These are phyloP conservation scores for Oenanthe javanica DNA, from an alignment of 140 eudicot species.

Conservation along the genomic window DNA sequence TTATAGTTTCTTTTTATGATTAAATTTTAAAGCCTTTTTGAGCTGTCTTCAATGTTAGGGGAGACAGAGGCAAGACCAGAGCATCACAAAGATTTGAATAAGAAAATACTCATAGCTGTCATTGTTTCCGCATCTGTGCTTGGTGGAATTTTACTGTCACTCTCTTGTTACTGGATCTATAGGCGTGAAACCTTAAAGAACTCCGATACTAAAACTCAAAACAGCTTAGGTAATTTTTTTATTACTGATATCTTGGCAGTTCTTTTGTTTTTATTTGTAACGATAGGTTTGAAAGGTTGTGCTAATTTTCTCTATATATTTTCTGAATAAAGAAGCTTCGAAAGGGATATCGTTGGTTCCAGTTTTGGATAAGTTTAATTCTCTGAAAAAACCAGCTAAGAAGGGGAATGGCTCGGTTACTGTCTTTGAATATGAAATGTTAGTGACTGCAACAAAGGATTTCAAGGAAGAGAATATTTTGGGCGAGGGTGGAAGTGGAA, in stretches of 20 bases:
- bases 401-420: conserved; percentile 68
- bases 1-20: not conserved
- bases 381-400: conserved; percentile 49
- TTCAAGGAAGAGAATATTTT: conserved; percentile 53
- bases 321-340: conserved; percentile 36
- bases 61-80: conserved; percentile 38
- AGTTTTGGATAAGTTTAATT: conserved; percentile 45
- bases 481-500: conserved; percentile 58
- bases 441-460: conserved; percentile 65
- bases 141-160: conserved; percentile 52
- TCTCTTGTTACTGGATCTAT: conserved; percentile 60
- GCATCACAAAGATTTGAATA: conserved; percentile 65
- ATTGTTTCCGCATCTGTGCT: conserved; percentile 64
- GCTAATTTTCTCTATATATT: not conserved
- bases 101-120: conserved; percentile 61
- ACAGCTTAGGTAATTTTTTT: conserved; percentile 37
- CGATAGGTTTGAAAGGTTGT: not conserved
- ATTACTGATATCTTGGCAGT: not conserved
- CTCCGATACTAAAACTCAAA: conserved; percentile 21
- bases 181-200: conserved; percentile 44
- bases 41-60: conserved; percentile 22
- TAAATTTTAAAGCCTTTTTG: not conserved
- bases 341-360: conserved; percentile 67
- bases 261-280: not conserved
- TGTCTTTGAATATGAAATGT: conserved; percentile 55